phyloP scores from a whole-genome alignment of 768 basidiomycete genomes.

The Lentinula raphanica region DNA sequence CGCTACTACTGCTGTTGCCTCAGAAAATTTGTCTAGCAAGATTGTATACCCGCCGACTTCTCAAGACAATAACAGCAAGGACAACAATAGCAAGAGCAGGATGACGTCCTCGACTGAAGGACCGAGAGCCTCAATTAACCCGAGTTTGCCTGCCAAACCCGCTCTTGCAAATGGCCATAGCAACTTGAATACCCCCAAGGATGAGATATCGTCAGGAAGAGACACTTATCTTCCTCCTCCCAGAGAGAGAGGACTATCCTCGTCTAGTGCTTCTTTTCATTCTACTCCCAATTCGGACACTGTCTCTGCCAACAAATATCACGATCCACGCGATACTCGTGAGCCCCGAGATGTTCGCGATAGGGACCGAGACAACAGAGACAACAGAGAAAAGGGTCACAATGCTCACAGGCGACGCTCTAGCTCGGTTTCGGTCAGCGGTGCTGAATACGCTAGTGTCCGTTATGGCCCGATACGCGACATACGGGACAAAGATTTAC shows the following conservation, averaged over 20 bases:
- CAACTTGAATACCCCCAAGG: not conserved
- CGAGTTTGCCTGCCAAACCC: slow-evolving; percentile 6
- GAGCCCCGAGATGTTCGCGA: slow-evolving; percentile 25
- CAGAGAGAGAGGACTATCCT: slow-evolving; percentile 1
- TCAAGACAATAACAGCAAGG: not conserved
- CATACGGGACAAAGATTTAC: not conserved
- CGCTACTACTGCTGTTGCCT: not conserved
- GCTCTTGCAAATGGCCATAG: not conserved
- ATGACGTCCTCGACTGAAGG: not conserved
- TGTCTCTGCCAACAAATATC: slow-evolving; percentile 20
- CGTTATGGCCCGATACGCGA: slow-evolving; percentile 2
- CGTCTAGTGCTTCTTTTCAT: slow-evolving; percentile 13
- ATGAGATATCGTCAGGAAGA: slow-evolving; percentile 2
- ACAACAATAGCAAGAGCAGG: slow-evolving; percentile 1
- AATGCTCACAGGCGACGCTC: slow-evolving; percentile 30
- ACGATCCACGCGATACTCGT: slow-evolving; percentile 28
- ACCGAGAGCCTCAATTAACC: not conserved
- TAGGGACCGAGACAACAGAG: slow-evolving; percentile 23
- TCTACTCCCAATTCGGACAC: slow-evolving; percentile 17
- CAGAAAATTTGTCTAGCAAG: not conserved
- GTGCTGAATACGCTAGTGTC: slow-evolving; percentile 5
- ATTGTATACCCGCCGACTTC: not conserved
- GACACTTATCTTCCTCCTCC: slow-evolving; percentile 3
- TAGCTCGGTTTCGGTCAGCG: not conserved
- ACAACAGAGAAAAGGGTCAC: slow-evolving; percentile 23